phyloP scores from a whole-genome alignment of 2,329 filamentous ascomycete species.

The Aspergillus clavatus region DNA sequence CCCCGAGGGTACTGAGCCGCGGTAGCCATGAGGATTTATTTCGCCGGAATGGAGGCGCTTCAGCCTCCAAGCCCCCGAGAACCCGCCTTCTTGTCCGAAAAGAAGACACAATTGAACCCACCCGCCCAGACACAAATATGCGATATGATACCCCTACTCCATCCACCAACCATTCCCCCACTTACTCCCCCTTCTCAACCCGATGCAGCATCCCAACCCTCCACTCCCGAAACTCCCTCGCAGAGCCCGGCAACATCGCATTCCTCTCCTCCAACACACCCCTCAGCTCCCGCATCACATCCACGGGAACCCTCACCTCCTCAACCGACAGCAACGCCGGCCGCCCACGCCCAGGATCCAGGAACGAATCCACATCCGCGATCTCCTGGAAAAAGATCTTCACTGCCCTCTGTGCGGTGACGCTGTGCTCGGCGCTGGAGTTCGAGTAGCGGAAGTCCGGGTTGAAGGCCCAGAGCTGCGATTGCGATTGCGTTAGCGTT shows the following conservation, averaged over 20 bases:
- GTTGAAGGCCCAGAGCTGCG: slow-evolving; percentile 56
- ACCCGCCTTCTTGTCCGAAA: too few species aligned
- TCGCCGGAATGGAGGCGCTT: too few species aligned
- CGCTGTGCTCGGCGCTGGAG: slow-evolving; percentile 28
- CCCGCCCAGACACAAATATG: too few species aligned
- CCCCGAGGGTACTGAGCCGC: too few species aligned
- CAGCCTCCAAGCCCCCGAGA: too few species aligned
- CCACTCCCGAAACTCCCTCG: slow-evolving; percentile 52
- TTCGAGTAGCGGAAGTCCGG: slow-evolving; percentile 55
- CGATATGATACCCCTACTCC: too few species aligned
- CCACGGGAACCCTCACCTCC: slow-evolving; percentile 41
- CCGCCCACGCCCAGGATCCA: slow-evolving; percentile 34
- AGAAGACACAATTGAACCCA: too few species aligned
- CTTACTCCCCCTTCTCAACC: slow-evolving; percentile 31
- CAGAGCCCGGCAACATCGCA: slow-evolving; percentile 45
- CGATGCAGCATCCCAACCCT: slow-evolving; percentile 50
- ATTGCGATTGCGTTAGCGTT: not conserved
- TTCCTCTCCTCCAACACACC: slow-evolving; percentile 39
- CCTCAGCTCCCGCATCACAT: slow-evolving; percentile 37
- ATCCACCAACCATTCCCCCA: slow-evolving; percentile 9
- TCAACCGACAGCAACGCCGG: slow-evolving; percentile 44
- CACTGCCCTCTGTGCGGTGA: slow-evolving; percentile 46
- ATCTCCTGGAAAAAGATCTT: slow-evolving; percentile 52
- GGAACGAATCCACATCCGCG: slow-evolving; percentile 29
- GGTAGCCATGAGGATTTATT: too few species aligned